Percentiles rank a stretch among this genome's conserved stretches.
Evolutionary conservation across 345 rosid genomes (phyloP).

Genomic region (Dimocarpus longan): DNA sequence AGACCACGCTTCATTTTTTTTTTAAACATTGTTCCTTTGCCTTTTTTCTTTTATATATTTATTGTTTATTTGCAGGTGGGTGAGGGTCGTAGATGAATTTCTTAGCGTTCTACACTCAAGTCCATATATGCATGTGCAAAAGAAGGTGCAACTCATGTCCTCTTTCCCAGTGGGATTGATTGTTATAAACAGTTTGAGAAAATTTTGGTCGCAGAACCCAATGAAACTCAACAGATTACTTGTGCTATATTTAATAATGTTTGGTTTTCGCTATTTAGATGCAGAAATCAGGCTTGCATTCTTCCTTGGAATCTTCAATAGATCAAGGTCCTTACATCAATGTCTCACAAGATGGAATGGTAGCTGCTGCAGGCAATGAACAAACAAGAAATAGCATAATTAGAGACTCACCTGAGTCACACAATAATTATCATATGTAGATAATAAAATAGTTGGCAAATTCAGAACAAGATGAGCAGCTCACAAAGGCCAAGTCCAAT

Average conservation of each 20-base stretch:
- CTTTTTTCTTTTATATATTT: slow-evolving; percentile 12
- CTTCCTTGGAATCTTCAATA: slow-evolving; percentile 47
- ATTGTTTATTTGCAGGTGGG: slow-evolving; percentile 67
- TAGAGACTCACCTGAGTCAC: slow-evolving; percentile 20
- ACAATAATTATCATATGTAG: not conserved
- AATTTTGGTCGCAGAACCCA: not conserved
- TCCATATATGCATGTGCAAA: slow-evolving; percentile 61
- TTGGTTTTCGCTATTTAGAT: slow-evolving; percentile 32
- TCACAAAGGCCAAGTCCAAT: slow-evolving; percentile 26
- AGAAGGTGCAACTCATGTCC: slow-evolving; percentile 41
- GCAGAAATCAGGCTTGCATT: slow-evolving; percentile 26
- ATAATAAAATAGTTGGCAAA: slow-evolving; percentile 17
- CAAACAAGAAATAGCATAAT: slow-evolving; percentile 16
- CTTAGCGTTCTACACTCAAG: slow-evolving; percentile 64
- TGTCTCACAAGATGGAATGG: slow-evolving; percentile 63
- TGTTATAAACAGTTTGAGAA: not conserved
- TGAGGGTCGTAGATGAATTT: slow-evolving; percentile 75
- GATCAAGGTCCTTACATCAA: slow-evolving; percentile 74
- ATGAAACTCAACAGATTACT: not conserved
- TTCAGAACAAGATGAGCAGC: slow-evolving; percentile 27
- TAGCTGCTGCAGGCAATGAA: slow-evolving; percentile 59
- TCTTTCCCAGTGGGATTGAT: not conserved
- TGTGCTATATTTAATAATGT: not conserved
- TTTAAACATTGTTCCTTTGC: not conserved
- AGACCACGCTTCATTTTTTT: not conserved